phyloP scores from a whole-genome alignment of 768 basidiomycete genomes.

The Lactarius hengduanensis region DNA sequence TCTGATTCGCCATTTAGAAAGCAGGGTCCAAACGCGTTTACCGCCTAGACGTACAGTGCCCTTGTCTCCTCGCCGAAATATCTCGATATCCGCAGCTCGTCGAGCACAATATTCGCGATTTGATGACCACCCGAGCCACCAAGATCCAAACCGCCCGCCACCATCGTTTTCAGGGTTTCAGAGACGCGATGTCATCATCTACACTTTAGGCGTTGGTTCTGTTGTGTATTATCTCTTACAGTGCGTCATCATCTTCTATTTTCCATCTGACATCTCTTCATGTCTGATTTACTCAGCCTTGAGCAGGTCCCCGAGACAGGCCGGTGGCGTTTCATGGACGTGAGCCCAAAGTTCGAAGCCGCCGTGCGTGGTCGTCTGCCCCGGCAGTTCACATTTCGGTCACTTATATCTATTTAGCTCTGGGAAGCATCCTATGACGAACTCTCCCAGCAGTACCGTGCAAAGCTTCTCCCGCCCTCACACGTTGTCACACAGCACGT shows the following conservation, averaged over 20 bases:
- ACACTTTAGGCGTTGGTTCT: conserved; percentile 22
- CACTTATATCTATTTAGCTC: conserved; percentile 37
- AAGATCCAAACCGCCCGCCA: neutral
- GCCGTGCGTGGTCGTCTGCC: conserved; percentile 39
- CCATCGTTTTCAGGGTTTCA: neutral
- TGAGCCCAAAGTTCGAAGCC: conserved; percentile 56
- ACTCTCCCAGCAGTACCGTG: conserved; percentile 51
- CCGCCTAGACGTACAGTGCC: neutral
- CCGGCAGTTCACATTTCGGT: neutral
- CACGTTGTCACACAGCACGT: conserved; percentile 70
- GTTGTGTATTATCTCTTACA: conserved; percentile 35
- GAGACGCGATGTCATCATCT: conserved; percentile 27
- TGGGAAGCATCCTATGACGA: conserved; percentile 44
- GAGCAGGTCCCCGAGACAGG: conserved; percentile 87
- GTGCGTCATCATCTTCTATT: conserved; percentile 30
- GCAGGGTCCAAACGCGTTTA: neutral
- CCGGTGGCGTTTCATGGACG: conserved; percentile 86
- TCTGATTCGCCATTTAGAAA: conserved; percentile 4
- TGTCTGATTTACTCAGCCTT: conserved; percentile 46
- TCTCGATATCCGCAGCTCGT: conserved; percentile 10
- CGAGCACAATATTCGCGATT: conserved; percentile 25
- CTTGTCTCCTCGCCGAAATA: neutral
- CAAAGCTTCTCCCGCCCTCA: conserved; percentile 57
- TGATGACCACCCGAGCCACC: conserved; percentile 16
- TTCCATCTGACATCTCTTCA: neutral